Base-by-base conservation (phyloP, 257 asterid species). In the Capsicum chinense region DNA sequence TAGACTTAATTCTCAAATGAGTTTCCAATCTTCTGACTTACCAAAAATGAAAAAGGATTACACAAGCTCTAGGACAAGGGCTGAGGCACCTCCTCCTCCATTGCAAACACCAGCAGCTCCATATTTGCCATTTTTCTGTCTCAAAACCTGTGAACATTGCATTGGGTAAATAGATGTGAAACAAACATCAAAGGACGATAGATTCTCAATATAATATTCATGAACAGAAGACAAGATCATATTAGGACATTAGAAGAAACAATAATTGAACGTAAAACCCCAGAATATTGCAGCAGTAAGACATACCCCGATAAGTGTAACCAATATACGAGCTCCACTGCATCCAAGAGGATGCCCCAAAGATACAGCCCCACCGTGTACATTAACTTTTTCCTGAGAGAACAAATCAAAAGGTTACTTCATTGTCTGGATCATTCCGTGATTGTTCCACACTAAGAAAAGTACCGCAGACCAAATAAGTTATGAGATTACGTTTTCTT, bases 21-120 rank as follows among this genome's bases (percentile, higher is more conserved):
- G 48, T 52, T 76, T 0, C 63, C 63, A 4, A 76, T 76, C 81
- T 54, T 78, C 64, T 7, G 26, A 78, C 81, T 78, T 78, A 78
- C 81, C 64, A 26, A 54, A 4, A 54, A 33, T 5, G 11, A n/a
- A 60, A 62, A 66, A 83, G 85, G 84, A 87, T 90, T 92, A 94
- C 85, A 92, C 79, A 39, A 94, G 97, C 87, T 96, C 97, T 21
- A 96, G 70, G 63, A 94, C 98, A 6, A 96, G 94, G 83, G 99
- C 96, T 7, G 99, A 96, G 83, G 99, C 99, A 57, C 99, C 99
- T 54, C 99, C 99, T 71, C 99, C 99, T 50, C 99, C 99, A 37
- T 96, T 96, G 93, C 99, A 96, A 85, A 94, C 94, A 78, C 97
- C 98, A 68, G 92, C 94, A 67, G 93, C 98, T 47, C 99, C 99